phyloP scores from a whole-genome alignment of 192 early-diverging fungal species.

The Backusella sp. region DNA sequence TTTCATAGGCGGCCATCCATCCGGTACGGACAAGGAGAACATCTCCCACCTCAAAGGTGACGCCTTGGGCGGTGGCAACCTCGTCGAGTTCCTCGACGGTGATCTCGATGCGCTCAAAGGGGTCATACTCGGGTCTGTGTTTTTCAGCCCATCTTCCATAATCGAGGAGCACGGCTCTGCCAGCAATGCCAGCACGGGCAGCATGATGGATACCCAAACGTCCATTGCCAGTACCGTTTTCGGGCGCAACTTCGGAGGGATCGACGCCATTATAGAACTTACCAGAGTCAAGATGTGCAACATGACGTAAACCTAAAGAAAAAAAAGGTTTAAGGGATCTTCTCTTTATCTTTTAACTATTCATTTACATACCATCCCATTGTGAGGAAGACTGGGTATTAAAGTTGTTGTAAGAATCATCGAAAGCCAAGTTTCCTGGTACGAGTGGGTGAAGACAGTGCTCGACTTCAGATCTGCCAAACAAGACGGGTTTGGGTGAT shows the following conservation, averaged over 20 bases:
- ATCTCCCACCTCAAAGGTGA: slow-evolving; percentile 29
- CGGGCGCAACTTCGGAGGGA: slow-evolving; percentile 1
- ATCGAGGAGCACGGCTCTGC: slow-evolving; percentile 28
- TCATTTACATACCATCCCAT: slow-evolving; percentile 27
- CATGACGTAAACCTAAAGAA: slow-evolving; percentile 14
- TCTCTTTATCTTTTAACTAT: background rate
- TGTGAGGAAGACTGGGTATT: slow-evolving; percentile 37
- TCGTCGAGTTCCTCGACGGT: slow-evolving; percentile 23
- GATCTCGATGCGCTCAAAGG: slow-evolving; percentile 22
- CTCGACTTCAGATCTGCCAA: slow-evolving; percentile 8
- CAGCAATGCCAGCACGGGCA: slow-evolving; percentile 30
- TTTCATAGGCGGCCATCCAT: slow-evolving; percentile 21
- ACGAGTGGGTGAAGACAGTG: slow-evolving; percentile 5
- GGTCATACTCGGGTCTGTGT: slow-evolving; percentile 22
- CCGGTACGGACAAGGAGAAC: slow-evolving; percentile 33
- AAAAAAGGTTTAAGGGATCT: too few relatives aligned
- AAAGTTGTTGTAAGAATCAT: slow-evolving; percentile 32
- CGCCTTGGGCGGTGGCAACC: slow-evolving; percentile 19
- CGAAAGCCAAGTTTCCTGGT: slow-evolving; percentile 14
- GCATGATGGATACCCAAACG: slow-evolving; percentile 36
- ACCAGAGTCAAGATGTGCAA: slow-evolving; percentile 15
- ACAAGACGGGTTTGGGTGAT: slow-evolving; percentile 11
- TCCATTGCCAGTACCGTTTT: background rate
- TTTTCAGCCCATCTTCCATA: slow-evolving; percentile 26
- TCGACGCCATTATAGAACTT: slow-evolving; percentile 28